Percentiles rank a stretch among this genome's conserved stretches.
phyloP scores from a whole-genome alignment of 2,329 filamentous ascomycete genomes.

The Claviceps quebecensis region DNA sequence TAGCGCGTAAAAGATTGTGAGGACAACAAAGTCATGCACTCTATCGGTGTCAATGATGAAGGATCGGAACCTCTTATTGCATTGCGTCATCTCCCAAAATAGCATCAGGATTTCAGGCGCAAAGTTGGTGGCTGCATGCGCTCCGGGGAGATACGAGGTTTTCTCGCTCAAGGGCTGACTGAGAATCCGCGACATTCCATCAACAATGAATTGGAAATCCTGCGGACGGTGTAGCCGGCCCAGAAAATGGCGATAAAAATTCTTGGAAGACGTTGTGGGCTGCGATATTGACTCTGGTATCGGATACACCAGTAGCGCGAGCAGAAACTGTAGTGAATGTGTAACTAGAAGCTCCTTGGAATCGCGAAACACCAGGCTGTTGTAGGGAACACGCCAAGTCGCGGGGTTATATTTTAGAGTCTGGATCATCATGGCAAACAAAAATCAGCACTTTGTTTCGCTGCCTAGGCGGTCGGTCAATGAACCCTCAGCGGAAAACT shows the following conservation, averaged over 20 bases:
- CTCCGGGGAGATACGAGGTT: slow-evolving; percentile 74
- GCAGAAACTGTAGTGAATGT: slow-evolving; percentile 80
- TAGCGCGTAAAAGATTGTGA: slow-evolving; percentile 84
- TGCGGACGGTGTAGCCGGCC: slow-evolving; percentile 82
- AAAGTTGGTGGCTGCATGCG: slow-evolving; percentile 67
- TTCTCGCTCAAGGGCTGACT: slow-evolving; percentile 88
- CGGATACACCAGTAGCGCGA: slow-evolving; percentile 73
- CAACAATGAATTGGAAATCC: slow-evolving; percentile 94
- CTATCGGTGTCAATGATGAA: slow-evolving; percentile 95
- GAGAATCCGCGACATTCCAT: slow-evolving; percentile 83
- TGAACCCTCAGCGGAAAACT: slow-evolving; percentile 14
- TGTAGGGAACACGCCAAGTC: slow-evolving; percentile 86
- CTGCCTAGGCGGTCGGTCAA: too few relatives aligned
- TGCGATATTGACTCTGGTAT: slow-evolving; percentile 63
- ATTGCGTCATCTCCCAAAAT: slow-evolving; percentile 94
- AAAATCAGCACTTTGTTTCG: too few relatives aligned
- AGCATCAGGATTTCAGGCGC: slow-evolving; percentile 93
- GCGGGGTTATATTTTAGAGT: slow-evolving; percentile 93
- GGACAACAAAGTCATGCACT: slow-evolving; percentile 80
- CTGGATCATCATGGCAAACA: slow-evolving; percentile 41
- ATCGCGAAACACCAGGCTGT: slow-evolving; percentile 82
- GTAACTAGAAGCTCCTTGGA: slow-evolving; percentile 82
- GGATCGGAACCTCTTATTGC: slow-evolving; percentile 91
- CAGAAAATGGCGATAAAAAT: slow-evolving; percentile 86
- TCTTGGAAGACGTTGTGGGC: slow-evolving; percentile 52